Base-by-base conservation (phyloP, 371 early-diverging fungal species). In the Mucor sp. region DNA sequence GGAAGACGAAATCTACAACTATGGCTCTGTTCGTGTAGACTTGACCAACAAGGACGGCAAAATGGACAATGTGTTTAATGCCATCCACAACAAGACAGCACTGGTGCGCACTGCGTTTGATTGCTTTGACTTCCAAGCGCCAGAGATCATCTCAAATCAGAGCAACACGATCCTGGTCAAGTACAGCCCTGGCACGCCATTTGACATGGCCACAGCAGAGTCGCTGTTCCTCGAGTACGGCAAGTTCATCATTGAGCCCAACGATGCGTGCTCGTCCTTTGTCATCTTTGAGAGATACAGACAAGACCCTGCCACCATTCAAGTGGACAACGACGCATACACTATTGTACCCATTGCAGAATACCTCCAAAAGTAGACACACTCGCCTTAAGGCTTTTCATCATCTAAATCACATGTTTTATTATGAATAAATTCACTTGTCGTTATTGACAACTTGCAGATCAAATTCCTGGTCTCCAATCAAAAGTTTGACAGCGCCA, bases 81-180 rank as follows among this genome's bases (percentile, higher is more conserved):
- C 41, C 7, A 73, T 66, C 25, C 59, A 66, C 37, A 83, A 83
- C 64, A 83, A 80, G 50, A 66, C 67, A 6, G 64, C 66, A 1
- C 57, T 80, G 35, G 78, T 80, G 5, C 72, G 81, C 39, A 74
- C 83, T 23, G 79, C 72, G 2, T 79, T 50, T 32, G 68, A 67
- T 23, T 83, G 58, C 57, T 74, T 83, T 61, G 77, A 80, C 60
- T 79, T 83, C 53, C 57, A 64, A n/a, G 14, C 53, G 12, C 58
- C 69, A 6, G 77, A 80, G 61, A 37, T 27, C 19, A 30, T 74
- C 5, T 63, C 58, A 0, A 47, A 60, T 1, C 68, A 76, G 23
- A 53, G 30, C 3, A 67, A 67, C 28, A 65, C 65, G 5, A 63
- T 79, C 27, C 58, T 66, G 43, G 60, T 79, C 4, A 35, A 44